Base-by-base conservation (phyloP, 352 stramenopile species). In the Pythium insidiosum region DNA sequence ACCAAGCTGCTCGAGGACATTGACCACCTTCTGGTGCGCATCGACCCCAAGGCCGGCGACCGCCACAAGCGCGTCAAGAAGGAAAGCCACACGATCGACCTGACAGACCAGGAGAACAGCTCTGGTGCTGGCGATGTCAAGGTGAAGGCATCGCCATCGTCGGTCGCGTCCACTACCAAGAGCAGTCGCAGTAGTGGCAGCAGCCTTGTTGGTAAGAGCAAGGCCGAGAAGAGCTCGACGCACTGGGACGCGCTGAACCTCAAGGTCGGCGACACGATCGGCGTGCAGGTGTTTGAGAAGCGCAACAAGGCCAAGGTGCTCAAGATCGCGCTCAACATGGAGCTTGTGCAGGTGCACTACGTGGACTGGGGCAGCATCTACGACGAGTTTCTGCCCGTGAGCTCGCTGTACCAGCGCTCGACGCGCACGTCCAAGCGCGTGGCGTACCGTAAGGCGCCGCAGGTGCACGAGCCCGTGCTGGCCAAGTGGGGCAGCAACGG, bases 321-420 rank as follows among this genome's bases (percentile, higher is more conserved):
- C 18, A 75, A 81, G 47, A 62, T 89, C 19, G 69, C 70, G 43
- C 56, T 65, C 38, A 73, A 87, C 47, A 76, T 84, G 56, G 68
- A 87, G 42, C 58, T 89, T 28, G 73, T 86, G 39, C 73, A 85
- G 37, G 67, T 89, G 24, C 76, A 89, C 47, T 89, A 89, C 50
- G 68, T 77, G 3, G 71, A 87, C 53, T 89, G 76, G 76, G 72
- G 75, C 18, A 87, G 73, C 30, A 84, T 89, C 49, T 89, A 89
- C 53, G 76, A 89, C 47, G 76, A 89, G 57, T 87, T 82, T 39
- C 29, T 87, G 25, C 76, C 76, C 5, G 58, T 89, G 15, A 67
- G 55, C 21, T 66, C 63, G 38, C 65, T 89, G n/a, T 87, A 72
- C 38, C 65, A 81, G 25, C 71, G 62, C 15, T 52, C 66, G 21